Evolutionary conservation across 2,329 filamentous ascomycete species (phyloP).

Genomic region (Pestalotiopsis sp.): DNA sequence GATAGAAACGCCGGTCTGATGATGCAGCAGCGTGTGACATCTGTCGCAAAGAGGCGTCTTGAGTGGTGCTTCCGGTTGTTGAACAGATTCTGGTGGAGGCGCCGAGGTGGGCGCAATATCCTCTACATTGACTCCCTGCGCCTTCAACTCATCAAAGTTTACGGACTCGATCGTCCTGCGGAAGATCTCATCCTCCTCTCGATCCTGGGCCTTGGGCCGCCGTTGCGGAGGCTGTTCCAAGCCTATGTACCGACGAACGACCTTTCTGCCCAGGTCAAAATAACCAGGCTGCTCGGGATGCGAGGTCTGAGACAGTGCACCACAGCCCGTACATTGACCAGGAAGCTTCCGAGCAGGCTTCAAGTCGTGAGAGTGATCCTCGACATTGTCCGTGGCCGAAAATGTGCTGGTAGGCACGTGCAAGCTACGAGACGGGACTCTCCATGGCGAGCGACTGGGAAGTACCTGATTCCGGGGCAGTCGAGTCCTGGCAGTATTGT

Average conservation of each 20-base stretch:
- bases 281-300: slow-evolving; percentile 57
- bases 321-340: slow-evolving; percentile 64
- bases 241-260: slow-evolving; percentile 51
- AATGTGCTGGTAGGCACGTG: slow-evolving; percentile 25
- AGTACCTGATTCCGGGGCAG: slow-evolving; percentile 15
- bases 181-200: slow-evolving; percentile 49
- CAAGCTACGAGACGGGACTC: slow-evolving; percentile 26
- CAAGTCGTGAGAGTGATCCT: neutral
- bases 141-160: slow-evolving; percentile 42
- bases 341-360: slow-evolving; percentile 44
- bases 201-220: slow-evolving; percentile 15
- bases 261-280: slow-evolving; percentile 54
- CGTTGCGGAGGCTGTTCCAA: slow-evolving; percentile 27
- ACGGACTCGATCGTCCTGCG: slow-evolving; percentile 46
- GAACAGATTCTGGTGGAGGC: slow-evolving; percentile 16
- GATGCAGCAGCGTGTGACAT: slow-evolving; percentile 81
- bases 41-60: slow-evolving; percentile 76
- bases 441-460: slow-evolving; percentile 22
- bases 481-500: slow-evolving; percentile 13
- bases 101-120: slow-evolving; percentile 34
- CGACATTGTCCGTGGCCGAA: neutral
- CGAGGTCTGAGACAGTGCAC: slow-evolving; percentile 62
- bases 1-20: slow-evolving; percentile 72
- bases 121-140: slow-evolving; percentile 48
- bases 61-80: slow-evolving; percentile 18